Conservation (phyloP, 2,329 filamentous ascomycete species). For the Ramularia endophylla region DNA sequence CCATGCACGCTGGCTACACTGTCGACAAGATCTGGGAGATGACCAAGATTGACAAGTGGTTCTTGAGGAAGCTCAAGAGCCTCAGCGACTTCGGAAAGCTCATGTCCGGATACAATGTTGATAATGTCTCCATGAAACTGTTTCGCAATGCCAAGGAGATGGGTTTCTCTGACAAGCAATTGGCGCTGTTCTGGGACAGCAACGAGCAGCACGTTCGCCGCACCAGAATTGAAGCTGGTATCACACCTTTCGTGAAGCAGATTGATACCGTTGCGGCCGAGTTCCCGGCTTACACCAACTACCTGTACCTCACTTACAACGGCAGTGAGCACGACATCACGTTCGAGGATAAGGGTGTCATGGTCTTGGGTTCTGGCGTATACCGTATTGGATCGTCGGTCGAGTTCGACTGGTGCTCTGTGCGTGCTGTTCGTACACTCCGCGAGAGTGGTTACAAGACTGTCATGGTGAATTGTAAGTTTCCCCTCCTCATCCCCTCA, state of each 20-base stretch:
- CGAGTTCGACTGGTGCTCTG: conserved; percentile 99
- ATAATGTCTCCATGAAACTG: conserved; percentile 57
- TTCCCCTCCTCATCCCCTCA: too few relatives aligned
- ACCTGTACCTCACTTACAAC: conserved; percentile 95
- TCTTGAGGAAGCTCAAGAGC: conserved; percentile 84
- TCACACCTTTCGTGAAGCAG: conserved; percentile 90
- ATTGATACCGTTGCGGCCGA: conserved; percentile 98
- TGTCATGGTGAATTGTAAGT: conserved; percentile 71
- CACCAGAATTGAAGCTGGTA: conserved; percentile 75
- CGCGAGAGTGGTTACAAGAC: conserved; percentile 83
- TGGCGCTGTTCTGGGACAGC: conserved; percentile 89
- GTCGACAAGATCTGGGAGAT: conserved; percentile 98
- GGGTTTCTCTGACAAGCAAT: conserved; percentile 88
- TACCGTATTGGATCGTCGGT: conserved; percentile 97
- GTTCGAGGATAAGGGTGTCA: conserved; percentile 86
- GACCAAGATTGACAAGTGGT: conserved; percentile 99
- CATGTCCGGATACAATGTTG: conserved; percentile 65
- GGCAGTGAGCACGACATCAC: conserved; percentile 74
- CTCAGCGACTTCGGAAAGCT: conserved; percentile 81
- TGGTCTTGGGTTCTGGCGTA: conserved; percentile 93
- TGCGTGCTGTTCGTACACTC: conserved; percentile 85
- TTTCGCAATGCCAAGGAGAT: conserved; percentile 85
- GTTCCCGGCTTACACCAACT: conserved; percentile 92
- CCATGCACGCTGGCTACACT: conserved; percentile 88
- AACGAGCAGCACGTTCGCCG: conserved; percentile 88